Percentiles rank a stretch among this genome's conserved stretches.
phyloP scores from a whole-genome alignment of 345 rosid species.

The Euphorbia pulcherrima region DNA sequence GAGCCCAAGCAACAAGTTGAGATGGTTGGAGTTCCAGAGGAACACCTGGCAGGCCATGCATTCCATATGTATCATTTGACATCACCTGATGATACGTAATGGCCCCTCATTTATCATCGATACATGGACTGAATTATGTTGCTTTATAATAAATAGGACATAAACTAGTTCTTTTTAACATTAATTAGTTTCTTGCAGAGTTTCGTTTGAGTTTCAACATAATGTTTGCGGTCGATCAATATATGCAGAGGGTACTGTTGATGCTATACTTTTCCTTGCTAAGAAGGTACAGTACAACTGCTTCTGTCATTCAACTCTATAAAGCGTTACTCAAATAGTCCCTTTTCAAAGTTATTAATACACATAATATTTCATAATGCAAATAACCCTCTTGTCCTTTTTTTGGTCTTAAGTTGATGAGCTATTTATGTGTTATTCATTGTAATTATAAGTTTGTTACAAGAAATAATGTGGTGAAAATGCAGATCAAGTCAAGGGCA shows the following conservation, averaged over 20 bases:
- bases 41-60: conserved; percentile 80
- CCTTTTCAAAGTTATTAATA: too few species aligned
- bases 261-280: conserved; percentile 80
- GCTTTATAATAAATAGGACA: conserved; percentile 4
- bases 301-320: too few species aligned
- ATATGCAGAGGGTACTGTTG: conserved; percentile 91
- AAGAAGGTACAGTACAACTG: conserved; percentile 52
- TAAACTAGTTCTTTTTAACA: conserved; percentile 3
- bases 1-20: conserved; percentile 76
- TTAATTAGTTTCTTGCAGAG: conserved; percentile 40
- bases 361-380: too few species aligned
- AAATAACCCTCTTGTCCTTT: too few species aligned
- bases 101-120: not conserved
- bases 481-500: conserved; percentile 61
- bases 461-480: not conserved
- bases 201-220: conserved; percentile 95
- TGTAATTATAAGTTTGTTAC: not conserved
- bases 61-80: conserved; percentile 86
- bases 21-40: conserved; percentile 92
- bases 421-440: not conserved
- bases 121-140: not conserved
- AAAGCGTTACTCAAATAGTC: too few species aligned
- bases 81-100: conserved; percentile 86
- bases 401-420: too few species aligned
- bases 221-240: conserved; percentile 94